Percentiles rank a stretch among this genome's conserved stretches.
Conservation (phyloP, 2,329 filamentous ascomycete species). For the Bipolaris bicolor region DNA sequence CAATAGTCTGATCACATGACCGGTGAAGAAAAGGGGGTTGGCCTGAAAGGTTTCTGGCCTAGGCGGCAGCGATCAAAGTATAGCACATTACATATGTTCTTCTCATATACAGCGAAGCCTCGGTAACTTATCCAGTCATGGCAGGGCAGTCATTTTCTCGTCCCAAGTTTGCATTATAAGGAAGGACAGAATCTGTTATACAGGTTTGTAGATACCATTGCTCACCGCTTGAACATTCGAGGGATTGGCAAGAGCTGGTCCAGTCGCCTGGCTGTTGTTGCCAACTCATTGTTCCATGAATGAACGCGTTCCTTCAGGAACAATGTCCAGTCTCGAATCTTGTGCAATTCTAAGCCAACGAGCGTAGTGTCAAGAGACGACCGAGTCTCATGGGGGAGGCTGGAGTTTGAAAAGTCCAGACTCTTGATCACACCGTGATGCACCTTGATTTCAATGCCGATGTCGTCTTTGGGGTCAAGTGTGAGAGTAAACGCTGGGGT, state of each 20-base stretch:
- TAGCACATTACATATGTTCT: not conserved
- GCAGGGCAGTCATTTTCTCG: too few relatives aligned
- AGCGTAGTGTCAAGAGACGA: slow-evolving; percentile 28
- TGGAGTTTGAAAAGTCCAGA: slow-evolving; percentile 41
- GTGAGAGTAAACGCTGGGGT: slow-evolving; percentile 80
- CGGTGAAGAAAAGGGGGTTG: not conserved
- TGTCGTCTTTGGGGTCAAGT: slow-evolving; percentile 56
- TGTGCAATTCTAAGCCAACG: slow-evolving; percentile 55
- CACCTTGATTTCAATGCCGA: slow-evolving; percentile 39
- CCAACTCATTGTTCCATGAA: slow-evolving; percentile 20
- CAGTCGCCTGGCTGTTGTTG: slow-evolving; percentile 24
- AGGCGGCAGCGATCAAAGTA: not conserved
- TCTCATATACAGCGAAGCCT: not conserved
- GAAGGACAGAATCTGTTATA: not conserved
- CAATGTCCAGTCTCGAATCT: slow-evolving; percentile 53
- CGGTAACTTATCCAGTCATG: not conserved
- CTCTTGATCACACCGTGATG: slow-evolving; percentile 65
- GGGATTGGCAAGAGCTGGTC: slow-evolving; percentile 33
- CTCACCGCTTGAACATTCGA: slow-evolving; percentile 16
- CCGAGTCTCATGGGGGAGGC: slow-evolving; percentile 10
- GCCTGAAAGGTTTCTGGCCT: not conserved
- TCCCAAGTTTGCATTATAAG: not conserved
- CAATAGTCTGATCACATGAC: too few relatives aligned
- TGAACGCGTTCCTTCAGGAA: slow-evolving; percentile 27
- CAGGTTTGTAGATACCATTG: not conserved